A percentile compares a stretch with the other conserved stretches of the same genome.
phyloP scores from a whole-genome alignment of 805 yeast genomes.

The Pichia thaimueangensis region DNA sequence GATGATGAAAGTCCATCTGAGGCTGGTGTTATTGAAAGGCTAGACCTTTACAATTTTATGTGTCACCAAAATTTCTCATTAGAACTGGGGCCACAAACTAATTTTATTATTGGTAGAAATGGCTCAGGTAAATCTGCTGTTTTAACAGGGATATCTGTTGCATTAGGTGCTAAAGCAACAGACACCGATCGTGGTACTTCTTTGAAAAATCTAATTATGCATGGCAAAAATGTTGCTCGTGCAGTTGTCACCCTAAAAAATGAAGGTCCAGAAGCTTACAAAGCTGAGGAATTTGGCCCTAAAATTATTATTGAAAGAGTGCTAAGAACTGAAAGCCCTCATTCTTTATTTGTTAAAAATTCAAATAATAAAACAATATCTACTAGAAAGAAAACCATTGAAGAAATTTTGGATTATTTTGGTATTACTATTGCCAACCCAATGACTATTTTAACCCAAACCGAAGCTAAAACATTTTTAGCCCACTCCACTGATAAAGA shows the following conservation, averaged over 20 bases:
- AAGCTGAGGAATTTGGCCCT: conserved; percentile 60
- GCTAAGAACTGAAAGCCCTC: conserved; percentile 46
- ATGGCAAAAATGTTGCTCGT: conserved; percentile 65
- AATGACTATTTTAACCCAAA: conserved; percentile 87
- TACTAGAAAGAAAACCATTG: conserved; percentile 57
- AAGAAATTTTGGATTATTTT: conserved; percentile 60
- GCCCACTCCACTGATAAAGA: conserved; percentile 67
- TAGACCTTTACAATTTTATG: conserved; percentile 74
- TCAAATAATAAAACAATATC: conserved; percentile 48
- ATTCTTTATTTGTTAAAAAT: conserved; percentile 49
- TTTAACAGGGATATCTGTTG: conserved; percentile 78
- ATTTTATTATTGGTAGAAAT: conserved; percentile 82
- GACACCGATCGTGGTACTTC: conserved; percentile 81
- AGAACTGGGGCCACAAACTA: conserved; percentile 69
- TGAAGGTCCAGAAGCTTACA: conserved; percentile 58
- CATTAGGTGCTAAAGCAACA: conserved; percentile 82
- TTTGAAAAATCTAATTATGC: conserved; percentile 63
- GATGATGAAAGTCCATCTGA: conserved; percentile 30
- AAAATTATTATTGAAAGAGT: conserved; percentile 65
- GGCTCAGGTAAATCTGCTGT: conserved; percentile 92
- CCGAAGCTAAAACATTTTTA: conserved; percentile 84
- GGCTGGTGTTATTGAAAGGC: conserved; percentile 64
- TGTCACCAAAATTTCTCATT: conserved; percentile 80
- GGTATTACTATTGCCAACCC: conserved; percentile 84
- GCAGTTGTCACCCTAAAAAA: conserved; percentile 61